These are phyloP conservation scores for Aspergillus conjunctus DNA, from an alignment of 495 filamentous ascomycete species.

Conservation along the genomic window DNA sequence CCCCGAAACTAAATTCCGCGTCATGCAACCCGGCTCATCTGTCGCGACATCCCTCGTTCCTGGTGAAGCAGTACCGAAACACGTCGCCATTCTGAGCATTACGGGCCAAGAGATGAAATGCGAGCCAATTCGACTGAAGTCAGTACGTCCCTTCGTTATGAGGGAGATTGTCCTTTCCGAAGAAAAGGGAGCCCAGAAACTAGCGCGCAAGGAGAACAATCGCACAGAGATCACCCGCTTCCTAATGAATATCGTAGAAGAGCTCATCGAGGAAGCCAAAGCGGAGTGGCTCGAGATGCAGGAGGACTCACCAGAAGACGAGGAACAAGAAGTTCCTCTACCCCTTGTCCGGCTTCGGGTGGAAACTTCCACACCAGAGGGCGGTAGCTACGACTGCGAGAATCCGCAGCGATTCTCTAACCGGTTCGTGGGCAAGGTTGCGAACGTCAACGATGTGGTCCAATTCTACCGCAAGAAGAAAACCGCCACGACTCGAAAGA, in stretches of 20 bases:
- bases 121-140: slow-evolving; percentile 82
- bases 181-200: slow-evolving; percentile 72
- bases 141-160: slow-evolving; percentile 89
- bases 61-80: slow-evolving; percentile 89
- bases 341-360: slow-evolving; percentile 89
- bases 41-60: slow-evolving; percentile 89
- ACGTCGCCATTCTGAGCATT: slow-evolving; percentile 82
- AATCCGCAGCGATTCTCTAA: slow-evolving; percentile 98
- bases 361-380: slow-evolving; percentile 85
- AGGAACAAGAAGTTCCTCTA: slow-evolving; percentile 61
- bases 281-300: slow-evolving; percentile 74
- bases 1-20: slow-evolving; percentile 84
- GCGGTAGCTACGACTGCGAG: slow-evolving; percentile 84
- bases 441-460: slow-evolving; percentile 91
- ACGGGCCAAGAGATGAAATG: slow-evolving; percentile 78
- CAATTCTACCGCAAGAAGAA: slow-evolving; percentile 89
- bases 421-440: slow-evolving; percentile 84
- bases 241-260: slow-evolving; percentile 75
- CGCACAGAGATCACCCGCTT: slow-evolving; percentile 74
- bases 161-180: slow-evolving; percentile 76
- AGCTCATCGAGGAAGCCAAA: slow-evolving; percentile 84
- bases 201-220: slow-evolving; percentile 81
- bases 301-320: slow-evolving; percentile 57
- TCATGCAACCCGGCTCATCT: slow-evolving; percentile 97
- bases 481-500: slow-evolving; percentile 39